A percentile compares a stretch with the other conserved stretches of the same genome.
phyloP scores from a whole-genome alignment of 768 basidiomycete genomes.

The Naematelia encephala region DNA sequence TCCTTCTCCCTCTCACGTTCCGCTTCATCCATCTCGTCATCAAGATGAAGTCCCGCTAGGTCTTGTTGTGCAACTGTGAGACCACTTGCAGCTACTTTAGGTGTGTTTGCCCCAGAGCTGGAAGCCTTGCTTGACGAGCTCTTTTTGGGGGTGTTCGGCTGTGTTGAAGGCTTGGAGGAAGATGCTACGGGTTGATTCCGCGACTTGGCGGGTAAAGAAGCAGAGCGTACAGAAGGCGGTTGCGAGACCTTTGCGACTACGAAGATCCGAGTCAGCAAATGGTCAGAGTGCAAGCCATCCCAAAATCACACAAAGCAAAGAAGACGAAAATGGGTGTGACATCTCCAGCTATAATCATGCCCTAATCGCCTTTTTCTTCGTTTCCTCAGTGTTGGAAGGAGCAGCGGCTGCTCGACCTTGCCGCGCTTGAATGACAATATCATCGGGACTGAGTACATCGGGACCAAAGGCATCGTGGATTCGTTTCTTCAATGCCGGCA shows the following conservation, averaged over 20 bases:
- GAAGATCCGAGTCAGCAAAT: conserved; percentile 4
- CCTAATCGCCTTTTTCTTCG: background rate
- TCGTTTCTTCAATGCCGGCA: conserved; percentile 16
- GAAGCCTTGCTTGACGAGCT: conserved; percentile 16
- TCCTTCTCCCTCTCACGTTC: conserved; percentile 39
- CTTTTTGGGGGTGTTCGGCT: conserved; percentile 24
- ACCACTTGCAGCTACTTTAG: conserved; percentile 19
- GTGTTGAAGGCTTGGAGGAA: conserved; percentile 12
- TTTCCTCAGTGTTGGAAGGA: conserved; percentile 9
- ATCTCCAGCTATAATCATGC: conserved; percentile 1
- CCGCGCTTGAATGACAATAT: conserved; percentile 58
- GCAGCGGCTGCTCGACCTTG: conserved; percentile 36
- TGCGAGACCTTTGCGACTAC: conserved; percentile 32
- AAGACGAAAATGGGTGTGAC: background rate
- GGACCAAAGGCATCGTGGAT: conserved; percentile 58
- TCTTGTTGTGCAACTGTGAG: conserved; percentile 64
- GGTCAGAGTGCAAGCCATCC: background rate
- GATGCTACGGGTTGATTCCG: conserved; percentile 1
- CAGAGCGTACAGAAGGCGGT: conserved; percentile 22
- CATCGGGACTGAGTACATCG: conserved; percentile 79
- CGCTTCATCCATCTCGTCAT: conserved; percentile 54
- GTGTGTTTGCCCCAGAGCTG: conserved; percentile 23
- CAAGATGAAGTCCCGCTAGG: conserved; percentile 69
- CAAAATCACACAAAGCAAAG: background rate
- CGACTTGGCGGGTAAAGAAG: conserved; percentile 34